These are phyloP conservation scores for Wickerhamiella shivajii DNA, from an alignment of 805 yeast genomes.

Conservation along the genomic window DNA sequence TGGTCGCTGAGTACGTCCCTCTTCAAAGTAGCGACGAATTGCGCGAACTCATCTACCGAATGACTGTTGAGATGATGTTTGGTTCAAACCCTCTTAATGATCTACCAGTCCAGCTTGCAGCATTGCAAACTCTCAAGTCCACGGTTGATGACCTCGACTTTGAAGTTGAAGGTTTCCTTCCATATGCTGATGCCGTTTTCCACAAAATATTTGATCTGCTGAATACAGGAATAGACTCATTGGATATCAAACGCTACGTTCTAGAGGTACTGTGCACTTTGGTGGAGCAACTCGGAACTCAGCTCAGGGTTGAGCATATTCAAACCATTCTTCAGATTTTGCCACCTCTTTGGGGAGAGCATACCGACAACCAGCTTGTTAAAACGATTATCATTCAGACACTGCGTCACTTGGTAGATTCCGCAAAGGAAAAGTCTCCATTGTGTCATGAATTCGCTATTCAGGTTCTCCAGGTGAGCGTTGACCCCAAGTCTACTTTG, in stretches of 20 bases:
- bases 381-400: constrained; percentile 27
- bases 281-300: constrained; percentile 24
- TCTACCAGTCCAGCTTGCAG: constrained; percentile 64
- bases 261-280: constrained; percentile 53
- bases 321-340: constrained; percentile 30
- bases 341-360: constrained; percentile 65
- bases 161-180: constrained; percentile 48
- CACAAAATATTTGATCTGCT: constrained; percentile 36
- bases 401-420: constrained; percentile 21
- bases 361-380: constrained; percentile 28
- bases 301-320: constrained; percentile 12
- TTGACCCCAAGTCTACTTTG: constrained; percentile 45
- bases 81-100: constrained; percentile 41
- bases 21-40: constrained; percentile 48
- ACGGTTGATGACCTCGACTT: constrained; percentile 83
- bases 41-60: constrained; percentile 41
- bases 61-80: constrained; percentile 38
- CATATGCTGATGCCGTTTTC: constrained; percentile 43
- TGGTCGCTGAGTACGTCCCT: constrained; percentile 69
- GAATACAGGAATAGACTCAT: constrained; percentile 32
- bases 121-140: constrained; percentile 51
- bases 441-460: constrained; percentile 15
- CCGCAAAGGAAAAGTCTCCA: constrained; percentile 16
- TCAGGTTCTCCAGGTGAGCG: constrained; percentile 19
- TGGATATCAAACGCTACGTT: constrained; percentile 67